phyloP scores from a whole-genome alignment of 2,329 filamentous ascomycete genomes.

The Coleophoma crateriformis region DNA sequence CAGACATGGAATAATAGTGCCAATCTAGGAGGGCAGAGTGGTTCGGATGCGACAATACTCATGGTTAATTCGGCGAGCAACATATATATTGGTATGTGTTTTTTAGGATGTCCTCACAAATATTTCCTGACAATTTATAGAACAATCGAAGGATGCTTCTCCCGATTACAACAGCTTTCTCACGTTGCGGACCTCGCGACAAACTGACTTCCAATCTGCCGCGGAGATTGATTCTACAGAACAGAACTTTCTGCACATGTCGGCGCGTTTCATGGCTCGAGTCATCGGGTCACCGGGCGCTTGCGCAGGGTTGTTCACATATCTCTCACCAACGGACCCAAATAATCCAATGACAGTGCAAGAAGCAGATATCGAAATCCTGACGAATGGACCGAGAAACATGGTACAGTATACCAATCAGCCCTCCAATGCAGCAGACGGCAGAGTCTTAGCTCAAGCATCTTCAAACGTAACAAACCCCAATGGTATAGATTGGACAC shows the following conservation, averaged over 20 bases:
- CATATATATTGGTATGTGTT: constrained; percentile 21
- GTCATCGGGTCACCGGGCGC: constrained; percentile 22
- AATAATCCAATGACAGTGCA: constrained; percentile 11
- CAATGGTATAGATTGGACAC: constrained; percentile 14
- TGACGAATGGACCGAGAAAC: constrained; percentile 19
- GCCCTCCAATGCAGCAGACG: constrained; percentile 15
- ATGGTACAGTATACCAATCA: constrained; percentile 25
- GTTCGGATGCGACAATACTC: constrained; percentile 13
- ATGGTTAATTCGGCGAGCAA: constrained; percentile 23
- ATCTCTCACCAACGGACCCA: constrained; percentile 6
- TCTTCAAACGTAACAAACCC: constrained; percentile 18
- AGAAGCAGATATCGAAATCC: constrained; percentile 27
- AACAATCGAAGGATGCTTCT: constrained; percentile 7
- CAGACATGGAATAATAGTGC: constrained; percentile 24
- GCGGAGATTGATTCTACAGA: constrained; percentile 22
- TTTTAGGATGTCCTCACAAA: not conserved
- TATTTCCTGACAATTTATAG: not conserved
- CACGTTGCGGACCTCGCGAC: constrained; percentile 23
- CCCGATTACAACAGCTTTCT: constrained; percentile 20
- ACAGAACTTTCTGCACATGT: constrained; percentile 21
- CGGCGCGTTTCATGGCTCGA: constrained; percentile 21
- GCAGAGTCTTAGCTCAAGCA: constrained; percentile 11
- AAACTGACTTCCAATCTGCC: constrained; percentile 19
- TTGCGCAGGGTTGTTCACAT: constrained; percentile 26
- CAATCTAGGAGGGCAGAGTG: not conserved